Conservation (phyloP, 306 rosid genomes). For the Casuarina equisetifolia region DNA sequence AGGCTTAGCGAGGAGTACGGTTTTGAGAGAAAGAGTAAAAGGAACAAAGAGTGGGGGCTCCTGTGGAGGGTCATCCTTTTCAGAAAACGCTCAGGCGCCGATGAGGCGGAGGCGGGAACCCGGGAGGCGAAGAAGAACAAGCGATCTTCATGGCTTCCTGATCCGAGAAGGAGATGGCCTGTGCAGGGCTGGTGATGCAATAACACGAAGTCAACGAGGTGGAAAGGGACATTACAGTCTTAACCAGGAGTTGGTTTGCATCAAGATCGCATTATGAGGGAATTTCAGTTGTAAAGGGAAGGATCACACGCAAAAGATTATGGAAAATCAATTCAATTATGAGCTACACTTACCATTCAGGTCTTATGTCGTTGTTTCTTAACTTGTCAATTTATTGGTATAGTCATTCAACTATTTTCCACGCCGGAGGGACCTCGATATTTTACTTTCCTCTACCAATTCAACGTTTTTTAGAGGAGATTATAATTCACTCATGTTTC, state of each 20-base stretch:
- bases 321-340: not conserved
- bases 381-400: too few relatives aligned
- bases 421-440: too few relatives aligned
- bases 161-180: slow-evolving; percentile 57
- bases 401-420: not conserved
- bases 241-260: not conserved
- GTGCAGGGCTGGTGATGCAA: slow-evolving; percentile 59
- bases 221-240: not conserved
- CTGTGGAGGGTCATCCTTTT: slow-evolving; percentile 36
- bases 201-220: not conserved
- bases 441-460: too few relatives aligned
- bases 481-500: too few relatives aligned
- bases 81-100: slow-evolving; percentile 15
- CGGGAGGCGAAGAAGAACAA: slow-evolving; percentile 28
- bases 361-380: too few relatives aligned
- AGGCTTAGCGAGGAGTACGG: slow-evolving; percentile 25
- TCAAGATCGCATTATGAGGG: not conserved
- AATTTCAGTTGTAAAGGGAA: not conserved
- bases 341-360: not conserved
- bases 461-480: too few relatives aligned
- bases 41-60: slow-evolving; percentile 31
- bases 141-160: slow-evolving; percentile 66
- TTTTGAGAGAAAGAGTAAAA: slow-evolving; percentile 20
- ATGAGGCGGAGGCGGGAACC: not conserved
- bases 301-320: not conserved